Percentiles rank a stretch among this genome's conserved stretches.
Conservation (phyloP, 352 stramenopile species). For the Pythium myriotylum region DNA sequence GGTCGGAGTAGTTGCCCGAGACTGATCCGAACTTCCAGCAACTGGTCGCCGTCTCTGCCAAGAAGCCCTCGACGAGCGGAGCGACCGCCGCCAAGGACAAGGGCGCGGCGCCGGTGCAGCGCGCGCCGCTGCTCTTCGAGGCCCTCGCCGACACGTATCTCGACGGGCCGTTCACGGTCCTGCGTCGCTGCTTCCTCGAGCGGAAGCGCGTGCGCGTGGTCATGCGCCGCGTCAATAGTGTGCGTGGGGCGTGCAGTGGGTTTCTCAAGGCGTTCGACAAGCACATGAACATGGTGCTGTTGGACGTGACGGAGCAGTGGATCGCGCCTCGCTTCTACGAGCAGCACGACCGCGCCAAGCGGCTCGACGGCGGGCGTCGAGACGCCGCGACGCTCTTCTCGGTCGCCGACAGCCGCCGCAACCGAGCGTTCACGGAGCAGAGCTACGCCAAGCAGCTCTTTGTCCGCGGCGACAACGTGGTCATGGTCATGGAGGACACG, state of each 20-base stretch:
- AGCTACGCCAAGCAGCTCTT: conserved; percentile 87
- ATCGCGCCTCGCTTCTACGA: conserved; percentile 46
- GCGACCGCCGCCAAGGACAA: conserved; percentile 2
- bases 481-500: conserved; percentile 52
- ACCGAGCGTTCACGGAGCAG: conserved; percentile 44
- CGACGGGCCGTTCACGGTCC: conserved; percentile 84
- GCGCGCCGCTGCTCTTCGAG: conserved; percentile 21
- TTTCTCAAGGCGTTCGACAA: conserved; percentile 95
- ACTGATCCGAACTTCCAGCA: conserved; percentile 58
- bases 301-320: conserved; percentile 86
- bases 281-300: conserved; percentile 94
- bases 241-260: conserved; percentile 90
- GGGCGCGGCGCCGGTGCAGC: conserved; percentile 15
- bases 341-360: conserved; percentile 35
- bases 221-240: conserved; percentile 89
- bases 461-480: conserved; percentile 93
- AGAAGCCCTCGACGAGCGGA: conserved; percentile 4
- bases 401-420: conserved; percentile 39
- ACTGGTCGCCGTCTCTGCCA: conserved; percentile 36
- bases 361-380: neutral
- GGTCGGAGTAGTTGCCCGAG: conserved; percentile 77
- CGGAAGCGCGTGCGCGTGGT: conserved; percentile 82
- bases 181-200: conserved; percentile 82
- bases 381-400: conserved; percentile 40
- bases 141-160: conserved; percentile 58